These are phyloP conservation scores for Boletus edulis DNA, from an alignment of 768 basidiomycete species.

Conservation along the genomic window DNA sequence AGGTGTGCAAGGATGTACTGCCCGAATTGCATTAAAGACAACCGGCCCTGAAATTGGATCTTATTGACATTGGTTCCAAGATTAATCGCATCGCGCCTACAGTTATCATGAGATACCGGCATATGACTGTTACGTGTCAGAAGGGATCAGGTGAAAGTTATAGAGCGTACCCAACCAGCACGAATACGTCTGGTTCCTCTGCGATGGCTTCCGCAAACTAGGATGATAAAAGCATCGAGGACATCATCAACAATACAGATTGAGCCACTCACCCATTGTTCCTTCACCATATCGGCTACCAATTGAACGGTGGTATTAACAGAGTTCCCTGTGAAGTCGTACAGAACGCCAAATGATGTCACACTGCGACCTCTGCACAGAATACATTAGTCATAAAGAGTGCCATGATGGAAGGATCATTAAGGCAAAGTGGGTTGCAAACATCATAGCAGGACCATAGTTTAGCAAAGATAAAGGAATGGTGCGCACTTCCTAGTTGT, in stretches of 20 bases:
- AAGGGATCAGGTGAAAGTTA: not conserved
- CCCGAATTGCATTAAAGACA: slow-evolving; percentile 72
- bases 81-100: slow-evolving; percentile 33
- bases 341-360: slow-evolving; percentile 80
- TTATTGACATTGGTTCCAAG: not conserved
- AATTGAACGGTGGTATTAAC: slow-evolving; percentile 72
- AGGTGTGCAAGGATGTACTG: slow-evolving; percentile 69
- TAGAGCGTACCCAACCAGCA: slow-evolving; percentile 58
- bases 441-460: too few relatives aligned
- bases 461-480: not conserved
- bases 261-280: slow-evolving; percentile 58
- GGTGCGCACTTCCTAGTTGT: slow-evolving; percentile 60
- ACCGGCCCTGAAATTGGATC: slow-evolving; percentile 50
- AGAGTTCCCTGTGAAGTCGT: slow-evolving; percentile 70
- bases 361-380: slow-evolving; percentile 57
- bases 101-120: slow-evolving; percentile 71
- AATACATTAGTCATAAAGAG: not conserved
- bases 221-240: not conserved
- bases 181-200: slow-evolving; percentile 81
- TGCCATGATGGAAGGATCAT: not conserved
- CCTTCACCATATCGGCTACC: slow-evolving; percentile 74
- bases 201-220: slow-evolving; percentile 77
- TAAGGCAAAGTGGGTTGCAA: not conserved
- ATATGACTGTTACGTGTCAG: slow-evolving; percentile 60
- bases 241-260: not conserved